Evolutionary conservation across 495 filamentous ascomycete species (phyloP).

Genomic region (Hyphodiscus hymeniophilus): DNA sequence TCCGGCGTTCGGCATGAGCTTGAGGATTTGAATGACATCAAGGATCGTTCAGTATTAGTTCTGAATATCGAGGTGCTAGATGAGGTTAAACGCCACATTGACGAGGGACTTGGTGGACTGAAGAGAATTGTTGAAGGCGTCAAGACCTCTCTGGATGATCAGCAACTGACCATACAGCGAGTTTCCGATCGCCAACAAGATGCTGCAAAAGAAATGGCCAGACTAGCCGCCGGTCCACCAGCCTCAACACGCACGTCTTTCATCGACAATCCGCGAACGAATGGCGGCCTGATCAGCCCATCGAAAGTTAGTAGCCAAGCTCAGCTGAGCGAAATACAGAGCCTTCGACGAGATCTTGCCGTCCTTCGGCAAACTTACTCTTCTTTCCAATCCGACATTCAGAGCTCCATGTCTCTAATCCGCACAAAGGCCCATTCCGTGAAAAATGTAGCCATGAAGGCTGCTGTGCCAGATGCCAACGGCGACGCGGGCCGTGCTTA

Average conservation of each 20-base stretch:
- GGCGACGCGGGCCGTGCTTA: constrained; percentile 72
- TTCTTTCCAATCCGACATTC: constrained; percentile 78
- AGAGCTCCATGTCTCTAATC: constrained; percentile 76
- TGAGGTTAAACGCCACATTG: constrained; percentile 93
- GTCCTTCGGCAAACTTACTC: constrained; percentile 90
- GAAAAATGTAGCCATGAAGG: constrained; percentile 64
- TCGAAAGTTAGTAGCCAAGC: constrained; percentile 21
- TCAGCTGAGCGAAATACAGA: constrained; percentile 71
- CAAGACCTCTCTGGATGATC: constrained; percentile 68
- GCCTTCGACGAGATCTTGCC: constrained; percentile 81
- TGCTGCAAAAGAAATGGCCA: constrained; percentile 81
- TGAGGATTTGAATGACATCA: constrained; percentile 90
- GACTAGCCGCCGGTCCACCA: constrained; percentile 44
- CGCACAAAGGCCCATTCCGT: constrained; percentile 71
- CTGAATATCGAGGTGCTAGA: constrained; percentile 92
- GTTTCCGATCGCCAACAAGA: constrained; percentile 93
- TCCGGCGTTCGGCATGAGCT: constrained; percentile 93
- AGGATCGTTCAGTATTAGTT: constrained; percentile 87
- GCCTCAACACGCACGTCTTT: constrained; percentile 2
- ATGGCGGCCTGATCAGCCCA: constrained; percentile 11
- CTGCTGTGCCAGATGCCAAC: constrained; percentile 52
- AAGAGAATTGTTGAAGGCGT: constrained; percentile 74
- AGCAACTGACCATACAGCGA: constrained; percentile 67
- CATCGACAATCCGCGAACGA: constrained; percentile 6
- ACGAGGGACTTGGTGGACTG: constrained; percentile 80